These are phyloP conservation scores for Lathyrus sativus DNA, from an alignment of 306 rosid genomes.

Conservation along the genomic window DNA sequence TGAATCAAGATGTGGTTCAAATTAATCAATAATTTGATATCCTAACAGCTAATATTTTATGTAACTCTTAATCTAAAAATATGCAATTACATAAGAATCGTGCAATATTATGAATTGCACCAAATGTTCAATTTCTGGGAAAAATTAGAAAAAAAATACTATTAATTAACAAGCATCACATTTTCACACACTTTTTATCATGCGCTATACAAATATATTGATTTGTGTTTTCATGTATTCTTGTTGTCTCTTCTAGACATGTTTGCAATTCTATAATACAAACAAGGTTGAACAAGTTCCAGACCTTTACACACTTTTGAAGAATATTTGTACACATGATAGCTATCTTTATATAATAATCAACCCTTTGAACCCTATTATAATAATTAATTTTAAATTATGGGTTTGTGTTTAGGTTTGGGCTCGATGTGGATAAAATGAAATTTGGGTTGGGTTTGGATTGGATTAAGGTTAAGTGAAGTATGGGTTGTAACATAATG, in stretches of 20 bases:
- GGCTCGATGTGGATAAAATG: too few relatives aligned
- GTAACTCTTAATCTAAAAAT: neutral
- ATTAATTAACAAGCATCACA: too few relatives aligned
- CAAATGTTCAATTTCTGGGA: neutral
- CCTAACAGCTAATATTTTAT: too few relatives aligned
- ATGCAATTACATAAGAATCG: constrained; percentile 3
- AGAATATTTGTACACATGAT: constrained; percentile 39
- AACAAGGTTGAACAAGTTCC: constrained; percentile 22
- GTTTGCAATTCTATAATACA: neutral
- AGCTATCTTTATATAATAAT: constrained; percentile 19
- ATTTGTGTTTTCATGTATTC: neutral
- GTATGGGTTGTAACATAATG: too few relatives aligned
- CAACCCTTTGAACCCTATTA: constrained; percentile 24
- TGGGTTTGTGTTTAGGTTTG: too few relatives aligned
- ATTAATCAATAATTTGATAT: too few relatives aligned
- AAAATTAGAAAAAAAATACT: constrained; percentile 6
- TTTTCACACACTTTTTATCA: too few relatives aligned
- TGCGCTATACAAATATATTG: too few relatives aligned
- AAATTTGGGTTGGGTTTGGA: too few relatives aligned
- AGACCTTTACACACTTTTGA: constrained; percentile 28
- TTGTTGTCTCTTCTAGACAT: neutral
- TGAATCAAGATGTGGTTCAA: too few relatives aligned
- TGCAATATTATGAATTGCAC: neutral
- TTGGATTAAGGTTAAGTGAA: too few relatives aligned
- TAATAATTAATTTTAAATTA: constrained; percentile 42